Base-by-base conservation (phyloP, 805 yeast genomes). In the Lipomyces mesembrius region DNA sequence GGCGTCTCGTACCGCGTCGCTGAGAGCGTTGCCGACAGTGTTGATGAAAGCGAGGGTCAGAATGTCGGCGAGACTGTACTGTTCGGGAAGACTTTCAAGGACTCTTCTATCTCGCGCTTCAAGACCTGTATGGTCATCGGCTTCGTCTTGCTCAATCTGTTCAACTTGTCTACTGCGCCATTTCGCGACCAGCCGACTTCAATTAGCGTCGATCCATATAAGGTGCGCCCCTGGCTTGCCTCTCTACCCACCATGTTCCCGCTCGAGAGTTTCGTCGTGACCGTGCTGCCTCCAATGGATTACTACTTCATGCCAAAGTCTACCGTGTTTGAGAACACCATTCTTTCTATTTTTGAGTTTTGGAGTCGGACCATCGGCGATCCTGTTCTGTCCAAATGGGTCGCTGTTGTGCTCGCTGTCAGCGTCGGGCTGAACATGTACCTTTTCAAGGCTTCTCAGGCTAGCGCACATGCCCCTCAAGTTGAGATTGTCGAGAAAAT, bases 381-480 rank as follows among this genome's bases (percentile, higher is more conserved):
- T 77, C 89, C 88, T 63, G 80, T 91, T 68, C 84, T 92, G 71
- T 87, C 95, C 68, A 93, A 93, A 76, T 85, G 88, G 69, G 82
- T 92, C 61, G 84, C 93, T 57, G 82, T 90, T 68, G 87, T 87
- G 11, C 86, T 93, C 67, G 87, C 89, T 32, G 80, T 91, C 70
- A 90, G 96, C 71, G 84, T 91, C 63, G 87, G 89, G 5, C 87
- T 91, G 70, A 95, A 95, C 77, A 87, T 90, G 60, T 94, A 93
- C 77, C 83, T 95, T 72, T 84, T 94, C 77, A 91, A 92, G 74
- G 95, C 91, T 65, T 89, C 97, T n/a, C 76, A 74, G 66, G 51
- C 53, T 55, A 55, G 59, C 35, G 60, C 63, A 17, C 69, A 58
- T 12, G 69, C 67, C 39, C 74, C 74, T 53, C 69, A 71, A 57